Base-by-base conservation (phyloP, 768 basidiomycete genomes). In the Myochromella boudieri region DNA sequence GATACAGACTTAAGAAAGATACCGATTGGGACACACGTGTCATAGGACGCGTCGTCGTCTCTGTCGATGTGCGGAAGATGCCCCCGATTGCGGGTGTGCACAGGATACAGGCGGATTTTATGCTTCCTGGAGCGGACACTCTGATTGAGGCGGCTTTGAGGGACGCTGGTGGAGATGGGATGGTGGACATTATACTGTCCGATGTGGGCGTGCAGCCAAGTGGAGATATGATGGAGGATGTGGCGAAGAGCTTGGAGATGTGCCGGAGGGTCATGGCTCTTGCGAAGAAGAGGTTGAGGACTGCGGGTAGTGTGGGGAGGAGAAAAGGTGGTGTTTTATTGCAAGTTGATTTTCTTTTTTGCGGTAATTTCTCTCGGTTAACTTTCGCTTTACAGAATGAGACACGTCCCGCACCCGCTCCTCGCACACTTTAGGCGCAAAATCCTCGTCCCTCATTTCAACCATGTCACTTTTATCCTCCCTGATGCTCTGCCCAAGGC, bases 121-220 rank as follows among this genome's bases (percentile, higher is more conserved):
- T 95, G 33, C 54, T 75, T 0, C 70, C 77, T 0, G 63, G 70
- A 18, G 78, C 85, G 0, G 74, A 75, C 28, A 46, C 48, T 3
- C 59, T 67, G 20, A 68, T 93, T 21, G 65, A 65, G n/a, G 56
- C 60, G 8, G 45, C 69, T n/a, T 53, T 73, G 25, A 50, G 52
- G 17, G 44, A 44, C 7, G 60, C 58, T 14, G 55, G 54, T 28
- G 64, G 66, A 46, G 60, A 63, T 2, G 66, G 65, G 14, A 78
- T 76, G 63, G 86, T 82, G 6, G 92, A 97, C 61, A 69, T 95
- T 14, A 78, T 97, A 20, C 72, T 97, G 3, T 91, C 86, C 6
- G 95, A 97, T 60, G 94, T 97, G 87, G 90, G 93, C 14, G 82
- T 83, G 15, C 93, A 94, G 62, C 72, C 82, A 49, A 79, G 85